Conservation (phyloP, 2,329 filamentous ascomycete genomes). For the Pestalotiopsis sp. region DNA sequence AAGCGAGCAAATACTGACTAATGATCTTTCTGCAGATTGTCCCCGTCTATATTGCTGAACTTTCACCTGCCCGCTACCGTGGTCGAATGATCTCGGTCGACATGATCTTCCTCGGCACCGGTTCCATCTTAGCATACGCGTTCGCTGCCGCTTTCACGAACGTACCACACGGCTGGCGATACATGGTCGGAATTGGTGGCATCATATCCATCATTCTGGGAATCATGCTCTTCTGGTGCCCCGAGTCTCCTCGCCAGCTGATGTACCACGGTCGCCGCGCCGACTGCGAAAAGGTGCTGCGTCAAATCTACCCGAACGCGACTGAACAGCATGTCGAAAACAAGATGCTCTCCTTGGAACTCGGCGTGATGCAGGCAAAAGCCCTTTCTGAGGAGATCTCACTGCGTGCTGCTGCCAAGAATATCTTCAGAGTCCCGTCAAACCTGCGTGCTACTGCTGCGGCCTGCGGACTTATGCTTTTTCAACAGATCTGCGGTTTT, state of each 20-base stretch:
- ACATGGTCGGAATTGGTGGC: conserved; percentile 51
- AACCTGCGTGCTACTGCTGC: conserved; percentile 45
- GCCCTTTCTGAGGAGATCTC: conserved; percentile 35
- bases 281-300: conserved; percentile 40
- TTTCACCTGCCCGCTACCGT: conserved; percentile 51
- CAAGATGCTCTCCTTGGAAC: conserved; percentile 45
- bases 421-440: conserved; percentile 40
- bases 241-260: conserved; percentile 51
- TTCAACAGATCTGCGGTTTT: conserved; percentile 33
- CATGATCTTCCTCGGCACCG: conserved; percentile 47
- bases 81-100: conserved; percentile 52
- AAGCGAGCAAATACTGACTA: background rate
- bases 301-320: conserved; percentile 42
- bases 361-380: conserved; percentile 37
- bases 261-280: conserved; percentile 43
- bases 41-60: conserved; percentile 48
- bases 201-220: conserved; percentile 47
- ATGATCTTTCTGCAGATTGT: conserved; percentile 23
- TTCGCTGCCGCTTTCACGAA: conserved; percentile 42
- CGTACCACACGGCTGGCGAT: conserved; percentile 47
- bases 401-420: conserved; percentile 39
- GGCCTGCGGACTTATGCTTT: conserved; percentile 44
- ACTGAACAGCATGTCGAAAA: conserved; percentile 44
- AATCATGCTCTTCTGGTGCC: conserved; percentile 47
- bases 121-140: conserved; percentile 43